Conservation (phyloP, 1,139 yeast genomes). For the Nakaseomyces sp. region DNA sequence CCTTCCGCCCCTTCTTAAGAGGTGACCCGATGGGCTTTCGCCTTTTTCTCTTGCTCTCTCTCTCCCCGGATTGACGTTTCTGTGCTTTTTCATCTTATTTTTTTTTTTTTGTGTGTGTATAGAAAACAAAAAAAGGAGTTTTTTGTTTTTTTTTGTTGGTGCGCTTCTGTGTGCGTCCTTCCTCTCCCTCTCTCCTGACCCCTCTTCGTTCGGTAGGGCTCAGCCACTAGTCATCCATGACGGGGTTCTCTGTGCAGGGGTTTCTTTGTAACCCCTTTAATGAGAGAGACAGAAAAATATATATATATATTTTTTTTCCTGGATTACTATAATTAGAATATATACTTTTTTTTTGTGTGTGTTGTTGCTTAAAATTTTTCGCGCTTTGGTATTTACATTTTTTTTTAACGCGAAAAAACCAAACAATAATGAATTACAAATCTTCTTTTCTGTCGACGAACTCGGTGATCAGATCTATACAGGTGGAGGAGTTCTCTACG, state of each 20-base stretch:
- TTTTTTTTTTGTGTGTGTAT: not conserved
- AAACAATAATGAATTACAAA: not conserved
- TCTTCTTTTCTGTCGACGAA: conserved; percentile 55
- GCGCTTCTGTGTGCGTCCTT: too few relatives aligned
- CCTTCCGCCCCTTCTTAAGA: not conserved
- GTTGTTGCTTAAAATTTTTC: not conserved
- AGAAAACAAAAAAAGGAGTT: too few relatives aligned
- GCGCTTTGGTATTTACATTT: not conserved
- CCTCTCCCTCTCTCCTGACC: too few relatives aligned
- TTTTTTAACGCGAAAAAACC: not conserved
- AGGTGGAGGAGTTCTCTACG: conserved; percentile 67
- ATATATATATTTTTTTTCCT: not conserved
- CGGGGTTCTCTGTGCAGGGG: not conserved
- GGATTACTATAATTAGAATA: not conserved
- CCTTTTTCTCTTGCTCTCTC: too few relatives aligned
- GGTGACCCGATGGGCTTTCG: not conserved
- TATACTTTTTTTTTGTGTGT: not conserved
- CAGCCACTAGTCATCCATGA: conserved; percentile 1
- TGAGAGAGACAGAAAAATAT: too few relatives aligned
- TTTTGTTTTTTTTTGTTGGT: too few relatives aligned
- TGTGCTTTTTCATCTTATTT: not conserved
- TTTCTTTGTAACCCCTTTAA: not conserved
- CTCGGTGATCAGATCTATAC: conserved; percentile 47
- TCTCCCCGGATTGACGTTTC: not conserved
- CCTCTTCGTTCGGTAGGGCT: too few relatives aligned